A percentile compares a stretch with the other conserved stretches of the same genome.
These are phyloP conservation scores for Theileria equi DNA, from an alignment of 169 alveolate species.

Conservation along the genomic window DNA sequence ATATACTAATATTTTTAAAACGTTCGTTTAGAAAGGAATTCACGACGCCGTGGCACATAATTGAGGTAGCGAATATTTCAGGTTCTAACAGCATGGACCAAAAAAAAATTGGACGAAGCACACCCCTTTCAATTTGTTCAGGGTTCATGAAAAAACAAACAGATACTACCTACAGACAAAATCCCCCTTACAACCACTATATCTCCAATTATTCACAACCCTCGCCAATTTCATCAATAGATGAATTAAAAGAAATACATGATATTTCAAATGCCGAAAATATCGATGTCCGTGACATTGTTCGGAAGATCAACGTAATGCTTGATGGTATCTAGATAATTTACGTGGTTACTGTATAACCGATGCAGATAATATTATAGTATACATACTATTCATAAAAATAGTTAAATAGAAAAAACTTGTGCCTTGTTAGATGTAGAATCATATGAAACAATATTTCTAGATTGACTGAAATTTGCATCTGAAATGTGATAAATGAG, in stretches of 20 bases:
- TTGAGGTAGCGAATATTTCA: not conserved
- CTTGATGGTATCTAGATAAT: not conserved
- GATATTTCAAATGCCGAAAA: too few relatives aligned
- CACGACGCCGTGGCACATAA: slow-evolving; percentile 1
- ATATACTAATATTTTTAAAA: not conserved
- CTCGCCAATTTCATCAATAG: too few relatives aligned
- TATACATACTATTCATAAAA: not conserved
- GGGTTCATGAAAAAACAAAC: not conserved
- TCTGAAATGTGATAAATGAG: not conserved
- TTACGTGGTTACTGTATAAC: not conserved
- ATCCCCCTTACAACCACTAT: too few relatives aligned
- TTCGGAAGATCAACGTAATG: not conserved
- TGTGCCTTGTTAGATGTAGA: slow-evolving; percentile 5
- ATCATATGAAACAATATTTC: slow-evolving; percentile 35
- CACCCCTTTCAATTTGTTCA: not conserved
- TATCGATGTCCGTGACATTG: slow-evolving; percentile 1
- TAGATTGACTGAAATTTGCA: not conserved
- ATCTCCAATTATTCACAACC: too few relatives aligned
- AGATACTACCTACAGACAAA: too few relatives aligned
- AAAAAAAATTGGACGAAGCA: not conserved
- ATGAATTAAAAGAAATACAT: too few relatives aligned
- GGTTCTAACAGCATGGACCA: not conserved
- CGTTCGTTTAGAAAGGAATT: slow-evolving; percentile 9
- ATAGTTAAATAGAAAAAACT: not conserved
- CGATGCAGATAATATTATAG: not conserved